These are phyloP conservation scores for Tricholoma hemisulphureum DNA, from an alignment of 768 basidiomycete species.

Conservation along the genomic window DNA sequence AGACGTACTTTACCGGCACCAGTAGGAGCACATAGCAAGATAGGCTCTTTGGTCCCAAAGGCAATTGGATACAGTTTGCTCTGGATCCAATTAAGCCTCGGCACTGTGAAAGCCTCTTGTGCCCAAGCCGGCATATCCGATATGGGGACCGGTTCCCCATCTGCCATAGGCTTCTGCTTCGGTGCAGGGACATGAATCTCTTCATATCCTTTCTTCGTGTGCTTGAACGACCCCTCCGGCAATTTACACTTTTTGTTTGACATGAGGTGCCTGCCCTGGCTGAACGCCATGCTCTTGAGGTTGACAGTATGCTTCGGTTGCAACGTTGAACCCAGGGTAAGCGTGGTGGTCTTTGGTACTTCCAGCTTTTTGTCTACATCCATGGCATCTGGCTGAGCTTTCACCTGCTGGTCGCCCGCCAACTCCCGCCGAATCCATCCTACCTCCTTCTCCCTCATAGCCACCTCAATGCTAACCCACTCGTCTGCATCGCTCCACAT, in stretches of 20 bases:
- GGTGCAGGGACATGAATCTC: slow-evolving; percentile 97
- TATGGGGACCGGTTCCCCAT: slow-evolving; percentile 72
- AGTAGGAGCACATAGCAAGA: slow-evolving; percentile 95
- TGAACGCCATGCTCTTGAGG: slow-evolving; percentile 93
- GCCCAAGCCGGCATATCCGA: slow-evolving; percentile 82
- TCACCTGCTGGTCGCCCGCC: slow-evolving; percentile 73
- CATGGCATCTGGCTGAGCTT: slow-evolving; percentile 62
- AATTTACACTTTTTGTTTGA: slow-evolving; percentile 98
- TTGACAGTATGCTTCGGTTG: slow-evolving; percentile 87
- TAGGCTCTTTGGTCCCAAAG: slow-evolving; percentile 92
- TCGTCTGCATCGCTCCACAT: slow-evolving; percentile 87
- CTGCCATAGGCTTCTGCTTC: slow-evolving; percentile 64
- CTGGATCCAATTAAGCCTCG: slow-evolving; percentile 85
- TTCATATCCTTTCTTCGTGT: slow-evolving; percentile 93
- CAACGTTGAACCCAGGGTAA: slow-evolving; percentile 82
- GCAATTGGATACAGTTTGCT: slow-evolving; percentile 91
- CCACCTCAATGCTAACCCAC: slow-evolving; percentile 90
- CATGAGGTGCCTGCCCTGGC: slow-evolving; percentile 95
- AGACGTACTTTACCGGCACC: slow-evolving; percentile 95
- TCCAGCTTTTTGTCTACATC: slow-evolving; percentile 68
- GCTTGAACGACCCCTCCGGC: slow-evolving; percentile 97
- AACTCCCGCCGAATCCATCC: slow-evolving; percentile 94
- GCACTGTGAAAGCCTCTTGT: slow-evolving; percentile 79
- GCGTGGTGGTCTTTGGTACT: slow-evolving; percentile 81
- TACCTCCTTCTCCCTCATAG: slow-evolving; percentile 95